Evolutionary conservation across 78 protist genomes (phyloP).

Genomic region (Mantamonas sphyraenae): DNA sequence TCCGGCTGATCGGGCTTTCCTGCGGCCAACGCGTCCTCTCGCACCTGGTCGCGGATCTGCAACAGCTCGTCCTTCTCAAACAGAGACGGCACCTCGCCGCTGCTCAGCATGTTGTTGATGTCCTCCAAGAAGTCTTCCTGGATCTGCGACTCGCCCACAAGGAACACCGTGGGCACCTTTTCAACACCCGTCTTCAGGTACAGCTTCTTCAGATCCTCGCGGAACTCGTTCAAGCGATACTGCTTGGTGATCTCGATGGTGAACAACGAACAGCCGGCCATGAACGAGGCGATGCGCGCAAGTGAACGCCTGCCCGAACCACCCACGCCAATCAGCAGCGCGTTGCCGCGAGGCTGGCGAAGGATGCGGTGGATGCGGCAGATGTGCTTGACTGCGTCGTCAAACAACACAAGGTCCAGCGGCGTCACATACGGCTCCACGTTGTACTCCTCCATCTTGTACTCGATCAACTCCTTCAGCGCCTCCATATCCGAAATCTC

Average conservation of each 20-base stretch:
- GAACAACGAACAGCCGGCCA: conserved; percentile 40
- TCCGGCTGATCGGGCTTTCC: conserved; percentile 25
- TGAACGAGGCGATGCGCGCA: conserved; percentile 56
- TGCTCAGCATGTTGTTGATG: conserved; percentile 64
- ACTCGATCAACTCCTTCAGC: conserved; percentile 34
- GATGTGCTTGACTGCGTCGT: conserved; percentile 62
- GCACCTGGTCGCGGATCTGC: conserved; percentile 23
- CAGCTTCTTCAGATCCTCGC: conserved; percentile 51
- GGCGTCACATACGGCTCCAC: conserved; percentile 18
- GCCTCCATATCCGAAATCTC: conserved; percentile 11
- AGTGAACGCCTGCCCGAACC: conserved; percentile 64
- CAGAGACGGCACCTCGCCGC: conserved; percentile 74
- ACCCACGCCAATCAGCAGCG: conserved; percentile 71
- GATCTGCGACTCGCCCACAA: conserved; percentile 68
- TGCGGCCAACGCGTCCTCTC: conserved; percentile 6
- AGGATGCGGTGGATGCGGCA: conserved; percentile 55
- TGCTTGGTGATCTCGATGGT: conserved; percentile 49
- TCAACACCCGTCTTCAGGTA: conserved; percentile 22
- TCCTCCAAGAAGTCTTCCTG: conserved; percentile 77
- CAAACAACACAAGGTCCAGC: conserved; percentile 64
- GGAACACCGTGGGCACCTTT: conserved; percentile 31
- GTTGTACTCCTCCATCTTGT: conserved; percentile 59
- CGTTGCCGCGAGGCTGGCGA: conserved; percentile 52
- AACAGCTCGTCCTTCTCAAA: conserved; percentile 48
- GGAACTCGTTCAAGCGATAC: conserved; percentile 44